These are phyloP conservation scores for Mycena albidolilacea DNA, from an alignment of 768 basidiomycete genomes.

Conservation along the genomic window DNA sequence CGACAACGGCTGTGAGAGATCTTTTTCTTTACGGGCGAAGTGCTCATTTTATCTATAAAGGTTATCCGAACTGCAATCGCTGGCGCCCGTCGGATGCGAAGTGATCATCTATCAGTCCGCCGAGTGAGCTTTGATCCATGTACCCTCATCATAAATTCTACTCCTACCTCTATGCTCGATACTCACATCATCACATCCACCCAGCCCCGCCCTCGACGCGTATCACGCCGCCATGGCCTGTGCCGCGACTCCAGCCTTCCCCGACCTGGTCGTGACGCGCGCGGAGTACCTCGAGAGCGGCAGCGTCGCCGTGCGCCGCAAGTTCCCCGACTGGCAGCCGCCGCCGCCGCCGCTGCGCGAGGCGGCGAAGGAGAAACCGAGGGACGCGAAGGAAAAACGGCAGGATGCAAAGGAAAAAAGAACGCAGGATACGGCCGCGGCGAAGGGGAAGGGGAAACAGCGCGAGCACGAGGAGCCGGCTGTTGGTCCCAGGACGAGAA, in stretches of 20 bases:
- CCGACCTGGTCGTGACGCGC: slow-evolving; percentile 69
- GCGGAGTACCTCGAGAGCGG: slow-evolving; percentile 91
- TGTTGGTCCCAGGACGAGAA: neutral
- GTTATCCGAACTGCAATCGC: slow-evolving; percentile 77
- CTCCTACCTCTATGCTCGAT: slow-evolving; percentile 14
- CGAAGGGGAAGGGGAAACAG: slow-evolving; percentile 43
- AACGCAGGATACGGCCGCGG: neutral
- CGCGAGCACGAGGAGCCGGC: slow-evolving; percentile 44
- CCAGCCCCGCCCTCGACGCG: slow-evolving; percentile 76
- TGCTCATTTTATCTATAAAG: slow-evolving; percentile 54
- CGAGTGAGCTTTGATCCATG: slow-evolving; percentile 70
- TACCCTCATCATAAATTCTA: neutral
- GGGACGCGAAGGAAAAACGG: neutral
- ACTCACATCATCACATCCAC: slow-evolving; percentile 30
- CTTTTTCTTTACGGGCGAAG: slow-evolving; percentile 22
- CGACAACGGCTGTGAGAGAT: slow-evolving; percentile 78
- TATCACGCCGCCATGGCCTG: slow-evolving; percentile 75
- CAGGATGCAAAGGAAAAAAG: slow-evolving; percentile 44
- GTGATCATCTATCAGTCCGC: slow-evolving; percentile 79
- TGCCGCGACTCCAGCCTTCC: slow-evolving; percentile 66
- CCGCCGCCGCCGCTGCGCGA: slow-evolving; percentile 15
- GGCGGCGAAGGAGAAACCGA: slow-evolving; percentile 46
- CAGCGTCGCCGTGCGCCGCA: slow-evolving; percentile 79
- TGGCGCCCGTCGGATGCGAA: slow-evolving; percentile 88
- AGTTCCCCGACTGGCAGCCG: slow-evolving; percentile 77